These are phyloP conservation scores for Ensete glaucum DNA, from an alignment of 176 grass and related monocot species.

Conservation along the genomic window DNA sequence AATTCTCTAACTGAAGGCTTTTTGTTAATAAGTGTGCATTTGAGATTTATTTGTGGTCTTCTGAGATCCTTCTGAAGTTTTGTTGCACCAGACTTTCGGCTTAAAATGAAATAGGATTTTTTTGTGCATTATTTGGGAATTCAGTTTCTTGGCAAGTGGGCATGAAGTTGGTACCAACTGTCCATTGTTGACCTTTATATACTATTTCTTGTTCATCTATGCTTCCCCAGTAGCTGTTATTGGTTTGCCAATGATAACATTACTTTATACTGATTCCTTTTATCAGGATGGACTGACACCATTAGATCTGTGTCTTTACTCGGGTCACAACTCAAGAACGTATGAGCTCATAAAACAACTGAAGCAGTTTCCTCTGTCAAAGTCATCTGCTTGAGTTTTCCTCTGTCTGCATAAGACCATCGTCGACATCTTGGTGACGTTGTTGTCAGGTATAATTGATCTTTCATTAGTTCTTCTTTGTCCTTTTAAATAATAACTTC, in stretches of 20 bases:
- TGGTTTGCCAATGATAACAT: not conserved
- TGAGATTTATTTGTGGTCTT: conserved; percentile 8
- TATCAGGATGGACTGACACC: conserved; percentile 85
- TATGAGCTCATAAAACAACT: conserved; percentile 90
- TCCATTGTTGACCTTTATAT: too few species aligned
- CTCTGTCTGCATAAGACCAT: not conserved
- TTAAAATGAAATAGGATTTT: not conserved
- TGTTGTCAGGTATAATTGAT: not conserved
- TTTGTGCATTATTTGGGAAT: too few species aligned
- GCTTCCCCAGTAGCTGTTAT: not conserved
- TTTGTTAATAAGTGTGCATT: not conserved
- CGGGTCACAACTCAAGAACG: conserved; percentile 44
- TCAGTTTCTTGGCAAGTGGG: too few species aligned
- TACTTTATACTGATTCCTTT: conserved; percentile 10
- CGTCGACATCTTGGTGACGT: not conserved
- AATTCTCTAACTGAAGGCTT: conserved; percentile 18
- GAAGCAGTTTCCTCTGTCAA: conserved; percentile 41
- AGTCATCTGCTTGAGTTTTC: conserved; percentile 17
- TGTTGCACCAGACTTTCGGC: not conserved
- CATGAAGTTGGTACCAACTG: too few species aligned
- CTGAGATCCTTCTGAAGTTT: not conserved
- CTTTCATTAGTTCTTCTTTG: not conserved
- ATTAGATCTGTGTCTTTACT: conserved; percentile 57
- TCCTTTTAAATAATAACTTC: not conserved
- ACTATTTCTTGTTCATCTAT: not conserved